Conservation (phyloP, 2,329 filamentous ascomycete species). For the Trichophyton schoenleinii region DNA sequence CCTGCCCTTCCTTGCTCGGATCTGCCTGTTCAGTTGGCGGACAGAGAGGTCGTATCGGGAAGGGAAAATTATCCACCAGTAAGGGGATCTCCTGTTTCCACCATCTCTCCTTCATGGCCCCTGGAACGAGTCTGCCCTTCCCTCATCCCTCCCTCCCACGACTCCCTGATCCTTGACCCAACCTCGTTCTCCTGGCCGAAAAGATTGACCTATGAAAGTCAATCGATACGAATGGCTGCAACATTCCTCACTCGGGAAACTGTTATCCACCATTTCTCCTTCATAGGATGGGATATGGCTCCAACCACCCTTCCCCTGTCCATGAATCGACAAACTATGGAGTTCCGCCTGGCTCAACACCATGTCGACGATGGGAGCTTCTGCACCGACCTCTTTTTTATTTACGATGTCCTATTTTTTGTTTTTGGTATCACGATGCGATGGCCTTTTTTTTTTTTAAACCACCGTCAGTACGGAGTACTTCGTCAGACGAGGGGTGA, state of each 20-base stretch:
- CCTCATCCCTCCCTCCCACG: not conserved
- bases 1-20: not conserved
- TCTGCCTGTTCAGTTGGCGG: not conserved
- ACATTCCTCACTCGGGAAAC: not conserved
- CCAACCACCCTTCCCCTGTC: not conserved
- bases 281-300: not conserved
- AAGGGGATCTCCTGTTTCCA: slow-evolving; percentile 1
- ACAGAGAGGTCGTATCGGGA: slow-evolving; percentile 1
- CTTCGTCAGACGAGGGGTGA: not conserved
- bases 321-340: not conserved
- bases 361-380: not conserved
- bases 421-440: not conserved
- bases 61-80: slow-evolving; percentile 3
- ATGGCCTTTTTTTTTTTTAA: not conserved
- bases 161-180: not conserved
- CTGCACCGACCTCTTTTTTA: not conserved
- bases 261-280: not conserved
- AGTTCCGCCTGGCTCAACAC: not conserved
- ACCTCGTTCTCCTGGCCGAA: not conserved
- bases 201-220: not conserved
- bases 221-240: slow-evolving; percentile 1
- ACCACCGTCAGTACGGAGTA: no score
- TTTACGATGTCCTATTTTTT: not conserved
- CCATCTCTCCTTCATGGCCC: not conserved
- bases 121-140: not conserved